These are phyloP conservation scores for Singerocomus rubriflavus DNA, from an alignment of 1,284 basidiomycete species.

Conservation along the genomic window DNA sequence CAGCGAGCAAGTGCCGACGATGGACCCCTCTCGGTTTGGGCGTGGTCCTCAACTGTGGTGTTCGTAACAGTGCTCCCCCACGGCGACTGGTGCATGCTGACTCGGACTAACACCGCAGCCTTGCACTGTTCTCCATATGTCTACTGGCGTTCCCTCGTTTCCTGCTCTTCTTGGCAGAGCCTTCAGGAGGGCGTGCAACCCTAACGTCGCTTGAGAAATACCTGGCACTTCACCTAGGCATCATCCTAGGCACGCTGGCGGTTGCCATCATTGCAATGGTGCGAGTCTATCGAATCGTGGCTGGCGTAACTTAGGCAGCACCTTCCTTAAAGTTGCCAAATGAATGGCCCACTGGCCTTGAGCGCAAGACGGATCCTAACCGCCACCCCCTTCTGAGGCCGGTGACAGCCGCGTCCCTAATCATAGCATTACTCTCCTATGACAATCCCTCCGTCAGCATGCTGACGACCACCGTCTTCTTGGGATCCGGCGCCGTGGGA, in stretches of 20 bases:
- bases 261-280: slow-evolving; percentile 61
- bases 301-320: slow-evolving; percentile 2
- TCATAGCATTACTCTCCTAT: slow-evolving; percentile 64
- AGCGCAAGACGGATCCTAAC: slow-evolving; percentile 21
- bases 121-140: slow-evolving; percentile 42
- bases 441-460: slow-evolving; percentile 58
- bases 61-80: slow-evolving; percentile 25
- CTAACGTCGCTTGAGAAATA: slow-evolving; percentile 67
- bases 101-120: slow-evolving; percentile 29
- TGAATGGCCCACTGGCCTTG: slow-evolving; percentile 32
- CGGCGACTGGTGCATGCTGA: slow-evolving; percentile 1
- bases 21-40: slow-evolving; percentile 40
- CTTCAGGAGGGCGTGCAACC: slow-evolving; percentile 37
- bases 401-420: slow-evolving; percentile 46
- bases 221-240: slow-evolving; percentile 58
- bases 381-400: slow-evolving; percentile 63
- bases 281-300: slow-evolving; percentile 8
- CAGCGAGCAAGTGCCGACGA: slow-evolving; percentile 5
- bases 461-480: slow-evolving; percentile 49
- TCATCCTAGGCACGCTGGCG: slow-evolving; percentile 53
- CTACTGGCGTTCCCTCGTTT: slow-evolving; percentile 57
- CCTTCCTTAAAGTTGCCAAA: slow-evolving; percentile 41
- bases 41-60: slow-evolving; percentile 44
- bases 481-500: slow-evolving; percentile 50
- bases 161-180: slow-evolving; percentile 58